Conservation (phyloP, 2,329 filamentous ascomycete species). For the Atkinsonella hypoxylon region DNA sequence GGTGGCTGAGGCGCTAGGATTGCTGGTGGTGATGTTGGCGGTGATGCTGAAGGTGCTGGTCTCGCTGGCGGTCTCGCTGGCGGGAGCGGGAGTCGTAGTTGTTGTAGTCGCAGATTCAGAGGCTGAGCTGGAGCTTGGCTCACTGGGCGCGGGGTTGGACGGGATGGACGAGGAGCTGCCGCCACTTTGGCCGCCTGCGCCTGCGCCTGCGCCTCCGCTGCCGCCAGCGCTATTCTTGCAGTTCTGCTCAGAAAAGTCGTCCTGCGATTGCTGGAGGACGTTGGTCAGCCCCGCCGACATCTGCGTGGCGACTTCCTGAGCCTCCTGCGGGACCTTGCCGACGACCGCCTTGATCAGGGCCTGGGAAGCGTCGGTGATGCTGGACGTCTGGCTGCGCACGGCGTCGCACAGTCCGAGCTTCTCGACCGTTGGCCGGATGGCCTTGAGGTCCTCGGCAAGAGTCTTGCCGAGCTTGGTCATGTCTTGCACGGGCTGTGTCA, state of each 20-base stretch:
- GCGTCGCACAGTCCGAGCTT: slow-evolving; percentile 16
- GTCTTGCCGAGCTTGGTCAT: slow-evolving; percentile 14
- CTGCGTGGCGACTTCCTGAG: slow-evolving; percentile 16
- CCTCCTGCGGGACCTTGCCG: slow-evolving; percentile 16
- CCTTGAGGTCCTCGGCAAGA: slow-evolving; percentile 14
- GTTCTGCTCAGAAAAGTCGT: slow-evolving; percentile 15
- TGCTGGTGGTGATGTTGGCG: too few species aligned
- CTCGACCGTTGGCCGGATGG: slow-evolving; percentile 14
- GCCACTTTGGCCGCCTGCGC: too few species aligned
- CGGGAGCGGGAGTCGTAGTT: too few species aligned
- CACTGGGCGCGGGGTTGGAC: too few species aligned
- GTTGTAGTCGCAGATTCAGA: too few species aligned
- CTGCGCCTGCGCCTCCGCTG: not conserved
- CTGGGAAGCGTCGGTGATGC: slow-evolving; percentile 13
- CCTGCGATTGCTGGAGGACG: slow-evolving; percentile 11
- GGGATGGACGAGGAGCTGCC: too few species aligned
- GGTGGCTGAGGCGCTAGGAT: too few species aligned
- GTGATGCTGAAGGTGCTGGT: too few species aligned
- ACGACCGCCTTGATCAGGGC: slow-evolving; percentile 18
- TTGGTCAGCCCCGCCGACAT: slow-evolving; percentile 13
- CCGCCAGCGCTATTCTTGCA: slow-evolving; percentile 13
- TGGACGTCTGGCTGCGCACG: slow-evolving; percentile 12
- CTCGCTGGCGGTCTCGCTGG: too few species aligned
- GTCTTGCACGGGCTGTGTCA: slow-evolving; percentile 7
- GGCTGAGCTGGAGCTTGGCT: too few species aligned